These are phyloP conservation scores for Paratinospora sagittata DNA, from an alignment of 164 flowering plant genomes.

Conservation along the genomic window DNA sequence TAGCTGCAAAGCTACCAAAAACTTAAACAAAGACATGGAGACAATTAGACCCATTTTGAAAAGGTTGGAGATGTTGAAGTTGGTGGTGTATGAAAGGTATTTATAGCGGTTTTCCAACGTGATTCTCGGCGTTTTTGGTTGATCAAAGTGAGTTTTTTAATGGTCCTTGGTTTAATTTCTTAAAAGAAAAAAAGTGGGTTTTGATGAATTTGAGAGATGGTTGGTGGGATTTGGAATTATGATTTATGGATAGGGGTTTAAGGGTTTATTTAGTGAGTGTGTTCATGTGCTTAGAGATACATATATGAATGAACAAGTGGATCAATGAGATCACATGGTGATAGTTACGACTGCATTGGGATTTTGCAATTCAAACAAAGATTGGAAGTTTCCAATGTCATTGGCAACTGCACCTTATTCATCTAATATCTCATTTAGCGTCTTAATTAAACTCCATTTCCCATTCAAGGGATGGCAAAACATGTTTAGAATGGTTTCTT, in stretches of 20 bases:
- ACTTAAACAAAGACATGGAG: conserved; percentile 5
- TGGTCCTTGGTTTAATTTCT: no score
- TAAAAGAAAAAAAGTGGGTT: not conserved
- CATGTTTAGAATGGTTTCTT: no score
- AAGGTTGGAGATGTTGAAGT: conserved; percentile 4
- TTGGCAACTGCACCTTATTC: conserved; percentile 1
- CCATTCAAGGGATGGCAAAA: no score
- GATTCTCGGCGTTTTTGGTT: conserved; percentile 17
- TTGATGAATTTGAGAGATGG: not conserved
- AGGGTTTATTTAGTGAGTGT: not conserved
- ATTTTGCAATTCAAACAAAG: not conserved
- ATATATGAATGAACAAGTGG: conserved; percentile 1
- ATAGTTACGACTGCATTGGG: not conserved
- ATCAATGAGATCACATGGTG: not conserved
- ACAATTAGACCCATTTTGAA: conserved; percentile 8
- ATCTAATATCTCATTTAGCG: no score
- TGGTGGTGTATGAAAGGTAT: conserved; percentile 10
- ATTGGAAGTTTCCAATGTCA: conserved; percentile 5
- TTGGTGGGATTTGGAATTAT: not conserved
- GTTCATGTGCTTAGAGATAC: not conserved
- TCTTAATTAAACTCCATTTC: no score
- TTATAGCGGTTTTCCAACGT: conserved; percentile 13
- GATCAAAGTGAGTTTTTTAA: conserved; percentile 8
- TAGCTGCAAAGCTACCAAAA: conserved; percentile 15
- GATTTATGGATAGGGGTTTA: not conserved